These are phyloP conservation scores for Coniochaeta prunicola DNA, from an alignment of 2,329 filamentous ascomycete genomes.

Conservation along the genomic window DNA sequence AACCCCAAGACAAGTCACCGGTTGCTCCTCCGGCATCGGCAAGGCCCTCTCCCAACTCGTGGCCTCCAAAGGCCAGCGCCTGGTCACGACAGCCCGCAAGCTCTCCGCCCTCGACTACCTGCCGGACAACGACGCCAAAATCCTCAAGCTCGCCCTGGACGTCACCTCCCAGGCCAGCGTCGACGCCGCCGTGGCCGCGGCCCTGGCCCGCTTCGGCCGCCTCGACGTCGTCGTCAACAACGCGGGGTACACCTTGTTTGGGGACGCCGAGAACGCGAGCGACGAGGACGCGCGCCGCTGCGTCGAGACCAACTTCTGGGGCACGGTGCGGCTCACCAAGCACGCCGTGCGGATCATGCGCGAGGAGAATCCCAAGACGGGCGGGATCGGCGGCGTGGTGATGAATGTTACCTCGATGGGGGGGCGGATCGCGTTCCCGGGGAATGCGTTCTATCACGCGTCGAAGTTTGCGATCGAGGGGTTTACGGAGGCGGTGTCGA, in stretches of 20 bases:
- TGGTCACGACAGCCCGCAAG: constrained; percentile 43
- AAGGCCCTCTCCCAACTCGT: constrained; percentile 28
- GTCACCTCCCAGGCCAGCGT: constrained; percentile 34
- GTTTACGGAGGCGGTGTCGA: constrained; percentile 35
- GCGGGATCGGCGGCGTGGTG: constrained; percentile 38
- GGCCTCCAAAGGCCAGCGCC: constrained; percentile 27
- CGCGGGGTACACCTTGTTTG: constrained; percentile 35
- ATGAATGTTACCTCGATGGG: constrained; percentile 49
- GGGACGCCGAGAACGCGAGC: constrained; percentile 18
- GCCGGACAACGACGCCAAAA: constrained; percentile 21
- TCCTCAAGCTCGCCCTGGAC: constrained; percentile 39
- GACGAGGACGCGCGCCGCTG: constrained; percentile 15
- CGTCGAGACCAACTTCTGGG: constrained; percentile 23
- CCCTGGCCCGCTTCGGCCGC: constrained; percentile 11
- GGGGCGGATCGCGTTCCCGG: constrained; percentile 26
- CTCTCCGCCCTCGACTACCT: constrained; percentile 30
- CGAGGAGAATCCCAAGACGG: constrained; percentile 8
- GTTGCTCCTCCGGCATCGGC: constrained; percentile 42
- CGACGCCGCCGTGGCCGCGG: constrained; percentile 21
- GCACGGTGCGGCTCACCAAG: constrained; percentile 15
- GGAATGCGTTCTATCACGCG: constrained; percentile 29
- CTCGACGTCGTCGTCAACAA: constrained; percentile 19
- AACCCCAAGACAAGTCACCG: constrained; percentile 29
- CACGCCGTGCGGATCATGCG: constrained; percentile 21
- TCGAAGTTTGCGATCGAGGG: constrained; percentile 39